Evolutionary conservation across 352 stramenopile species (phyloP).

Genomic region (Phytopythium delawarense): DNA sequence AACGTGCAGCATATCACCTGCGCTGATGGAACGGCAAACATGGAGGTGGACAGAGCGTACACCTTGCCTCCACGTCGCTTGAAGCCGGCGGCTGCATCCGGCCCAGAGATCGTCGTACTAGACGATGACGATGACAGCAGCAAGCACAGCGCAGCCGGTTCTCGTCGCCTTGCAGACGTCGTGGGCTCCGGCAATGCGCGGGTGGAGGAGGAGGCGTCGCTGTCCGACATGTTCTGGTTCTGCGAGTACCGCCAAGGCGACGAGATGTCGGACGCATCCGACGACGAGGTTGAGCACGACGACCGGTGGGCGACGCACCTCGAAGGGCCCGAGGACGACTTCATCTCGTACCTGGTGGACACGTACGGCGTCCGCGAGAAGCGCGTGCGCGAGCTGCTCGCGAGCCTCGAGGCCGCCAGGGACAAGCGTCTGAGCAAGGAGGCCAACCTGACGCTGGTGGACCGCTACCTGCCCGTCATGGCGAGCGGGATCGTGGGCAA

Average conservation of each 20-base stretch:
- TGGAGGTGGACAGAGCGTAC: conserved; percentile 5
- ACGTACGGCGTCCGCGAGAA: conserved; percentile 47
- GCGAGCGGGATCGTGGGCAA: conserved; percentile 67
- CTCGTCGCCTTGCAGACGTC: conserved; percentile 10
- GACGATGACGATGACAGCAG: conserved; percentile 25
- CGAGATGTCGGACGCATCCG: background rate
- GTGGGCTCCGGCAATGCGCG: conserved; percentile 28
- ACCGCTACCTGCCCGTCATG: conserved; percentile 57
- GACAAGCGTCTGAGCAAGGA: conserved; percentile 40
- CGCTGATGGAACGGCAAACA: conserved; percentile 11
- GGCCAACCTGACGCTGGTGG: conserved; percentile 60
- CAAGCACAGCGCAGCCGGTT: conserved; percentile 5
- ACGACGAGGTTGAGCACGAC: conserved; percentile 4
- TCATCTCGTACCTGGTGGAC: conserved; percentile 56
- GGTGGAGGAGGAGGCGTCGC: conserved; percentile 35
- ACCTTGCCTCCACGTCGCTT: conserved; percentile 11
- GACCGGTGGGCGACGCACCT: conserved; percentile 2
- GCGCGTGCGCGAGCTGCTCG: conserved; percentile 46
- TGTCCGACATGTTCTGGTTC: conserved; percentile 64
- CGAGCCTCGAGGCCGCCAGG: conserved; percentile 35
- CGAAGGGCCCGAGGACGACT: conserved; percentile 19
- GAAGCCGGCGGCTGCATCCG: background rate
- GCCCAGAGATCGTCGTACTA: conserved; percentile 21
- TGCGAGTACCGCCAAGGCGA: conserved; percentile 21
- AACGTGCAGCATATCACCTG: conserved; percentile 36